Evolutionary conservation across 352 stramenopile genomes (phyloP).

Genomic region (Phytophthora melonis): DNA sequence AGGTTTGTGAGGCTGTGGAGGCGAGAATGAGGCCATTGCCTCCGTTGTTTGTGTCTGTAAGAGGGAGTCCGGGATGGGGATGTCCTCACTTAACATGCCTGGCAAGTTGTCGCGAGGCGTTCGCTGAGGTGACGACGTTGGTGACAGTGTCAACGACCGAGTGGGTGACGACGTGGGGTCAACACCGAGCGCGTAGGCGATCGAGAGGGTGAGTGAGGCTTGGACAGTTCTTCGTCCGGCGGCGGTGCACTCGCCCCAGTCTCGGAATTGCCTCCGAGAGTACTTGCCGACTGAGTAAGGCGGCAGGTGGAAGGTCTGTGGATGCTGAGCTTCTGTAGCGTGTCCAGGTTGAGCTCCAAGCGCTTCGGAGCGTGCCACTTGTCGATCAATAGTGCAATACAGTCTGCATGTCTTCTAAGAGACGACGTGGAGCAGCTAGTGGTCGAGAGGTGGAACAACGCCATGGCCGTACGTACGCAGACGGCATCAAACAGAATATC

Average conservation of each 20-base stretch:
- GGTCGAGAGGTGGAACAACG: slow-evolving; percentile 65
- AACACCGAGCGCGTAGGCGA: slow-evolving; percentile 12
- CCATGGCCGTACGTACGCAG: slow-evolving; percentile 65
- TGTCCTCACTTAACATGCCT: slow-evolving; percentile 25
- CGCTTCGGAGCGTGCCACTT: slow-evolving; percentile 74
- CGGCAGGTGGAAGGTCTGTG: slow-evolving; percentile 24
- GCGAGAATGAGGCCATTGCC: background rate
- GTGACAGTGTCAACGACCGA: slow-evolving; percentile 9
- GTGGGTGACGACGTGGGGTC: slow-evolving; percentile 23
- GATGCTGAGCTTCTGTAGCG: slow-evolving; percentile 56
- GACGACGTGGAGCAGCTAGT: slow-evolving; percentile 28
- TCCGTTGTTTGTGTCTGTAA: slow-evolving; percentile 13
- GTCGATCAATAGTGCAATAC: slow-evolving; percentile 49
- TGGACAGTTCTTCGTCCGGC: slow-evolving; percentile 3
- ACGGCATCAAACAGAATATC: slow-evolving; percentile 56
- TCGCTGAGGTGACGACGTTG: slow-evolving; percentile 20
- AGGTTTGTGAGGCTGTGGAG: slow-evolving; percentile 35
- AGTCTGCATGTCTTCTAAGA: slow-evolving; percentile 48
- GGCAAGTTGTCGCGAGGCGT: slow-evolving; percentile 30
- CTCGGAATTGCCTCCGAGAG: slow-evolving; percentile 17
- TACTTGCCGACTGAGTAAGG: slow-evolving; percentile 36
- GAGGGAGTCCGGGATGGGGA: background rate
- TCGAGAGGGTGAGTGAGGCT: slow-evolving; percentile 3
- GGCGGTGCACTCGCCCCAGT: background rate
- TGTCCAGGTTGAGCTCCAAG: slow-evolving; percentile 78